These are phyloP conservation scores for Pseudocercospora crystallina DNA, from an alignment of 2,329 filamentous ascomycete species.

Conservation along the genomic window DNA sequence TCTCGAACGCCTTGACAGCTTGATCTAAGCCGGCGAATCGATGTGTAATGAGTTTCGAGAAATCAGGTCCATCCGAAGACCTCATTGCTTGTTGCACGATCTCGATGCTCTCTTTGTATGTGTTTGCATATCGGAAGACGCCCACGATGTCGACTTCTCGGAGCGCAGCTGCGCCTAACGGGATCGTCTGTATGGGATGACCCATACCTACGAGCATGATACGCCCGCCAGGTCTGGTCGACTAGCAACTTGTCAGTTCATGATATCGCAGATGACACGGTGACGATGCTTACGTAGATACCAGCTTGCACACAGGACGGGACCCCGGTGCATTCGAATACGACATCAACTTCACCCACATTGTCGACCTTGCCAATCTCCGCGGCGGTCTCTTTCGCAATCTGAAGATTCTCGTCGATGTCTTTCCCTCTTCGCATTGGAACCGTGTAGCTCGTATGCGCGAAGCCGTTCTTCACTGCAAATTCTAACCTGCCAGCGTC, in stretches of 20 bases:
- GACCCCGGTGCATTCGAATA: slow-evolving; percentile 77
- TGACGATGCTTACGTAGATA: slow-evolving; percentile 57
- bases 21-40: slow-evolving; percentile 64
- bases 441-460: slow-evolving; percentile 46
- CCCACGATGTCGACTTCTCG: slow-evolving; percentile 77
- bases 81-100: slow-evolving; percentile 50
- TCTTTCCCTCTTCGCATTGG: slow-evolving; percentile 48
- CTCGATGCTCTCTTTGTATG: slow-evolving; percentile 69
- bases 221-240: slow-evolving; percentile 67
- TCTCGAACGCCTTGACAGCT: slow-evolving; percentile 65
- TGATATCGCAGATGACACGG: background rate
- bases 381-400: slow-evolving; percentile 52
- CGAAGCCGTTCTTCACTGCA: slow-evolving; percentile 52
- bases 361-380: slow-evolving; percentile 41
- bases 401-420: slow-evolving; percentile 55
- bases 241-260: slow-evolving; percentile 31
- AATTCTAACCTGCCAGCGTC: slow-evolving; percentile 58
- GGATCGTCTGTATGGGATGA: slow-evolving; percentile 71
- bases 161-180: slow-evolving; percentile 69
- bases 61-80: slow-evolving; percentile 55
- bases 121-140: slow-evolving; percentile 75
- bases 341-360: slow-evolving; percentile 62
- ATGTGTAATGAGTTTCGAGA: slow-evolving; percentile 73
- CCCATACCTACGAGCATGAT: slow-evolving; percentile 80
- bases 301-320: slow-evolving; percentile 72